These are phyloP conservation scores for Asclepias syriaca DNA, from an alignment of 257 asterid species.

Conservation along the genomic window DNA sequence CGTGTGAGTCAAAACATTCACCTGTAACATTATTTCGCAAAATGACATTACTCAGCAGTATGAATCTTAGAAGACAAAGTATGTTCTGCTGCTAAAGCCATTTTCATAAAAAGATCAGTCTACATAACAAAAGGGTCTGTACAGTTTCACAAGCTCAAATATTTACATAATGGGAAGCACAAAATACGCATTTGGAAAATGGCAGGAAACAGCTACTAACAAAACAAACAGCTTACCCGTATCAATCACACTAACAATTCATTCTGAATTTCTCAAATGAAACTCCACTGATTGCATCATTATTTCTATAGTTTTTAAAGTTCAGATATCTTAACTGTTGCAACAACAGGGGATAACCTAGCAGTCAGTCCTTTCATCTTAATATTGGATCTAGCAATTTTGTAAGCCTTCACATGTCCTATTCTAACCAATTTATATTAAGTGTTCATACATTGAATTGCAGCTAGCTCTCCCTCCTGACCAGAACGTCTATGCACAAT, in stretches of 20 bases:
- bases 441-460: not conserved
- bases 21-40: conserved; percentile 39
- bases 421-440: not conserved
- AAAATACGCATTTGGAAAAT: not conserved
- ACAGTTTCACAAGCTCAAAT: not conserved
- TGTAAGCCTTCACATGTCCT: not conserved
- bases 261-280: no score
- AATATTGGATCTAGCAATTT: not conserved
- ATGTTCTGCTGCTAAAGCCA: not conserved
- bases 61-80: conserved; percentile 2
- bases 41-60: not conserved
- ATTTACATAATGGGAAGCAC: not conserved
- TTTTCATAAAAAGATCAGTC: not conserved
- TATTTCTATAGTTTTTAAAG: not conserved
- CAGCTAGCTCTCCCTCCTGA: not conserved
- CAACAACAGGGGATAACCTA: not conserved
- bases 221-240: not conserved
- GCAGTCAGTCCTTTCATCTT: not conserved
- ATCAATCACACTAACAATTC: no score
- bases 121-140: no score
- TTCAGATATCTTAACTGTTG: not conserved
- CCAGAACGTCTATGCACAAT: not conserved
- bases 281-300: not conserved
- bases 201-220: not conserved
- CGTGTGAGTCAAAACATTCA: conserved; percentile 74